Conservation (phyloP, 345 rosid genomes). For the Rhodomyrtus tomentosa region DNA sequence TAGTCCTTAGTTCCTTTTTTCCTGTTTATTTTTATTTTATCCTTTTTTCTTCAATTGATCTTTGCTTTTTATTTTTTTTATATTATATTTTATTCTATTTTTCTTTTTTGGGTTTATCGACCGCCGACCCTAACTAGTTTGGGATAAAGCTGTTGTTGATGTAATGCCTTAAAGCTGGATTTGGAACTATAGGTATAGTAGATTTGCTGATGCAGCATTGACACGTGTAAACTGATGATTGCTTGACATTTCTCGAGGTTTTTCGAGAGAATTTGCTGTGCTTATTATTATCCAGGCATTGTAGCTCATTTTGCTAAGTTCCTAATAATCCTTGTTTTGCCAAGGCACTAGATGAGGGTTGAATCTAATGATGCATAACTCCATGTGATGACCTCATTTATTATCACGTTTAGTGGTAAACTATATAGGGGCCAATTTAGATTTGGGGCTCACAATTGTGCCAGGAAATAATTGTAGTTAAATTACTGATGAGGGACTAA, state of each 20-base stretch:
- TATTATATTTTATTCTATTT: too few species aligned
- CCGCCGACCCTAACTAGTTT: too few species aligned
- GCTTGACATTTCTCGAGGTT: background rate
- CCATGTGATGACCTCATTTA: background rate
- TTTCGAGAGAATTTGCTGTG: background rate
- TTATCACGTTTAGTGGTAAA: background rate
- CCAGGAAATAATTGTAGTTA: background rate
- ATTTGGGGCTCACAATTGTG: background rate
- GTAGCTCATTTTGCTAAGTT: background rate
- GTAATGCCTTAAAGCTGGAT: background rate
- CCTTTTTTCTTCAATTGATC: too few species aligned
- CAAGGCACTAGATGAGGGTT: background rate
- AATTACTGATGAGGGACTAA: background rate
- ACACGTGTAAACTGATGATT: background rate
- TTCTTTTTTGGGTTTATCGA: too few species aligned
- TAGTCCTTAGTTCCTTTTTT: too few species aligned
- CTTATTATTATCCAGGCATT: background rate
- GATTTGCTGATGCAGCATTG: background rate
- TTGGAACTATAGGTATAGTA: background rate
- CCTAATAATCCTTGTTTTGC: background rate
- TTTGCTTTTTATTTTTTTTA: too few species aligned
- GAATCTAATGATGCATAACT: background rate
- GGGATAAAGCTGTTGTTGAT: too few species aligned
- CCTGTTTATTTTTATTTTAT: too few species aligned
- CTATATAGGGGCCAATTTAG: background rate